phyloP scores from a whole-genome alignment of 2,329 filamentous ascomycete genomes.

The Nannizziopsis barbatae region DNA sequence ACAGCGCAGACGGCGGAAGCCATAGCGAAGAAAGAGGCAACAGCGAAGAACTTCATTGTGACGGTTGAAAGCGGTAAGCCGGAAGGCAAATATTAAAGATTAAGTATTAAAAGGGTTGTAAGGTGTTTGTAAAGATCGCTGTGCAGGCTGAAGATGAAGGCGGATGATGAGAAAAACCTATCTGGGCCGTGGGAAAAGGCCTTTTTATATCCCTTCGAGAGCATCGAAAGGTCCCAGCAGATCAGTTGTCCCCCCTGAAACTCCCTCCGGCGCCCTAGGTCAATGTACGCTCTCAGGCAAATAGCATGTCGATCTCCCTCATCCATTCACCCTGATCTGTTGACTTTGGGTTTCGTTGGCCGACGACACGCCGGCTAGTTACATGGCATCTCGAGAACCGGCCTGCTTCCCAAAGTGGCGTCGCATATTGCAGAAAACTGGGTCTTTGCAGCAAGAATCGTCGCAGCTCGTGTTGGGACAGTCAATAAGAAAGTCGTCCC shows the following conservation, averaged over 20 bases:
- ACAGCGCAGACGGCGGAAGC: constrained; percentile 29
- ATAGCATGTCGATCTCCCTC: too few relatives aligned
- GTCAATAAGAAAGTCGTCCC: neutral
- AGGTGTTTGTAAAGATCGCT: constrained; percentile 6
- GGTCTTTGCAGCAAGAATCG: neutral
- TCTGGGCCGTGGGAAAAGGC: neutral
- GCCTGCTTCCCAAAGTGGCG: constrained; percentile 1
- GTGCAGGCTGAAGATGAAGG: constrained; percentile 12
- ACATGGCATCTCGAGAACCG: constrained; percentile 4
- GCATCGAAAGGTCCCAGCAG: neutral
- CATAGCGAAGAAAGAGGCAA: constrained; percentile 32
- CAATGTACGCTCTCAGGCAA: too few relatives aligned
- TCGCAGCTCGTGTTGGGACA: too few relatives aligned
- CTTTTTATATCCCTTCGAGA: constrained; percentile 7
- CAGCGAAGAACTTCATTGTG: constrained; percentile 24
- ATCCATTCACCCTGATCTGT: neutral
- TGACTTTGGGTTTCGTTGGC: neutral
- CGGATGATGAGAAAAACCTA: constrained; percentile 13
- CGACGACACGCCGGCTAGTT: neutral
- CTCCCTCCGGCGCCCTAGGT: too few relatives aligned
- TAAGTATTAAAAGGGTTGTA: constrained; percentile 14
- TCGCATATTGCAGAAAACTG: constrained; percentile 7
- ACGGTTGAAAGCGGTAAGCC: constrained; percentile 4
- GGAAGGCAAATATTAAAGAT: constrained; percentile 9
- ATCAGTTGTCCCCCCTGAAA: neutral